phyloP scores from a whole-genome alignment of 345 rosid genomes.

The Pseudoturritis turrita region DNA sequence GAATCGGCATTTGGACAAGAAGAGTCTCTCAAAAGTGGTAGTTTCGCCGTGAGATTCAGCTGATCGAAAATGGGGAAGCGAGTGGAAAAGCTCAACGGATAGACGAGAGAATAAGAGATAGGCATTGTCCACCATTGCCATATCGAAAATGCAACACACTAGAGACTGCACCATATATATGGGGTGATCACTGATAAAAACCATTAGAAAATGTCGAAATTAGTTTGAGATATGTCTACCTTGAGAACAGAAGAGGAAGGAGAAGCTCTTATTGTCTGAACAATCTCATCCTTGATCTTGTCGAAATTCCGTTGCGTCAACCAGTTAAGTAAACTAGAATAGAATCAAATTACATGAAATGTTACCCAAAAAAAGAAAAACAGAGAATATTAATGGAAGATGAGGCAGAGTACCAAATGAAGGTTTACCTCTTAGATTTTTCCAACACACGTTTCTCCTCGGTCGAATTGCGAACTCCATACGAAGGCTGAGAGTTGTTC shows the following conservation, averaged over 20 bases:
- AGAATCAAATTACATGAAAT: no score
- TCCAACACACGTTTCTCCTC: background rate
- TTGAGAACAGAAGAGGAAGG: background rate
- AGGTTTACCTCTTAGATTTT: background rate
- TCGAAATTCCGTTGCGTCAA: conserved; percentile 17
- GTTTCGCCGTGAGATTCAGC: background rate
- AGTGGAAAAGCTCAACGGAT: conserved; percentile 6
- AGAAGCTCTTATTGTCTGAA: background rate
- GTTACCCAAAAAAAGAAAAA: background rate
- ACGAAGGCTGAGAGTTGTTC: no score
- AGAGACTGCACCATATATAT: conserved; percentile 13
- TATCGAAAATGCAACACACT: conserved; percentile 11
- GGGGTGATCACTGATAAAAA: background rate
- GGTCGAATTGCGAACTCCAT: background rate
- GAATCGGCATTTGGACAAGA: conserved; percentile 2
- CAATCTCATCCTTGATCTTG: conserved; percentile 24
- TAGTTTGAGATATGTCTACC: background rate
- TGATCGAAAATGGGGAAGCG: conserved; percentile 8
- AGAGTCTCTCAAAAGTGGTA: conserved; percentile 8
- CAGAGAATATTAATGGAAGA: no score
- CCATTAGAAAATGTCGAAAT: background rate
- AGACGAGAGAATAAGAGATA: conserved; percentile 7
- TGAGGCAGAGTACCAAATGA: background rate
- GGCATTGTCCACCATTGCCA: conserved; percentile 24
- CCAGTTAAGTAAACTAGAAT: conserved; percentile 20